Conservation (phyloP, 441 rosid species). For the Mallotus repandus region DNA sequence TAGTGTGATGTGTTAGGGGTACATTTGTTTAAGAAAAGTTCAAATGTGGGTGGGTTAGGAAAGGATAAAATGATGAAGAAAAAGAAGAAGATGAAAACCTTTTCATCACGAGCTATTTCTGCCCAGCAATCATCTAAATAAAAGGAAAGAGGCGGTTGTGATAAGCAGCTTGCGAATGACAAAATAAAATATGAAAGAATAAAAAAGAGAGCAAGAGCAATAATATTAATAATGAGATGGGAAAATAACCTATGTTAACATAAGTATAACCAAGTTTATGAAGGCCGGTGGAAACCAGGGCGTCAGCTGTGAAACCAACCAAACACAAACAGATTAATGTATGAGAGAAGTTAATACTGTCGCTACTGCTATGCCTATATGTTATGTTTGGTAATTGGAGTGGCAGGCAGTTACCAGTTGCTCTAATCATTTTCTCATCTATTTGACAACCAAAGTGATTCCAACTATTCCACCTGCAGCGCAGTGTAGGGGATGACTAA, state of each 20-base stretch:
- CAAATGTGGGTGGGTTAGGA: too few species aligned
- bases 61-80: not conserved
- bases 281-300: conserved; percentile 75
- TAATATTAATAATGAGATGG: not conserved
- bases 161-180: not conserved
- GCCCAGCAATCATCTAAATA: conserved; percentile 97
- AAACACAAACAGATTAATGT: not conserved
- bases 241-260: conserved; percentile 74
- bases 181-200: not conserved
- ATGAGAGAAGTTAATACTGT: too few species aligned
- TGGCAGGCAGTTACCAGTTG: conserved; percentile 50
- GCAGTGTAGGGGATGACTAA: too few species aligned
- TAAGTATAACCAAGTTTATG: conserved; percentile 72
- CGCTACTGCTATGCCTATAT: too few species aligned
- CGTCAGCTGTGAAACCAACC: conserved; percentile 60
- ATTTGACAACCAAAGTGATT: conserved; percentile 71
- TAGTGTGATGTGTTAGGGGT: too few species aligned
- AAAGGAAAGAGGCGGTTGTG: not conserved
- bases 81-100: conserved; percentile 37
- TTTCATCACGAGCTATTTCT: conserved; percentile 63
- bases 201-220: not conserved
- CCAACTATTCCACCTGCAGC: conserved; percentile 83
- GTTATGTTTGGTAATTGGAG: too few species aligned
- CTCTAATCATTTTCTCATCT: conserved; percentile 60
- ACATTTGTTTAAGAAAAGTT: too few species aligned